A percentile compares a stretch with the other conserved stretches of the same genome.
These are phyloP conservation scores for Fusarium protoensiforme DNA, from an alignment of 2,329 filamentous ascomycete species.

Conservation along the genomic window DNA sequence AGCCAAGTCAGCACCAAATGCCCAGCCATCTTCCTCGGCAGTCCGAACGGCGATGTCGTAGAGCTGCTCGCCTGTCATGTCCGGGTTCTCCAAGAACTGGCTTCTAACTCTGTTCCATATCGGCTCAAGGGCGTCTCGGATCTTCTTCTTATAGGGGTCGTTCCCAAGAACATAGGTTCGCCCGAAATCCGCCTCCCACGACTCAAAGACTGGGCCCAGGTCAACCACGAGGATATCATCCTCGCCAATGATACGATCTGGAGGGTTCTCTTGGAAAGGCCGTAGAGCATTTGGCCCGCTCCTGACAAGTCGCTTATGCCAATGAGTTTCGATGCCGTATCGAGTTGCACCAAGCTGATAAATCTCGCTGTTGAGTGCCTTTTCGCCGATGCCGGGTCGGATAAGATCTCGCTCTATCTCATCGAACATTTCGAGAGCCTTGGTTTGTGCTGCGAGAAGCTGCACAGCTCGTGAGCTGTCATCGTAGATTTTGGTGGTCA, in stretches of 20 bases:
- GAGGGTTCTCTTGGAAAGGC: neutral
- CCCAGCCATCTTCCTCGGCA: neutral
- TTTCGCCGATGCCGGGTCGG: neutral
- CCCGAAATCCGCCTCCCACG: neutral
- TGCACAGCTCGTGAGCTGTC: no score
- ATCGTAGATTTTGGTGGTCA: no score
- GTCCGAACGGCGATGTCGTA: neutral
- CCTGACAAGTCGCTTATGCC: neutral
- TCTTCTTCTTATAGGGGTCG: neutral
- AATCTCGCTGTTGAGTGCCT: neutral
- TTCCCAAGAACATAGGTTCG: neutral
- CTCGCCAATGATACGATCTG: neutral
- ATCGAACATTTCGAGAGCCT: no score
- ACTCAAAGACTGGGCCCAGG: neutral
- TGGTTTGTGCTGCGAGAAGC: no score
- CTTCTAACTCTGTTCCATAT: neutral
- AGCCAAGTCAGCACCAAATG: neutral
- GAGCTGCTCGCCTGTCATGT: neutral
- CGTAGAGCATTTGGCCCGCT: neutral
- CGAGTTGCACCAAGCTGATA: neutral
- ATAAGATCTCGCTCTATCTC: neutral
- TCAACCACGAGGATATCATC: neutral
- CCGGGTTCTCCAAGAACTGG: neutral
- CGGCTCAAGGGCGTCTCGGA: neutral
- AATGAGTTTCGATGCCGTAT: neutral